Evolutionary conservation across 164 flowering plant species (phyloP).

Genomic region (Sedum album): DNA sequence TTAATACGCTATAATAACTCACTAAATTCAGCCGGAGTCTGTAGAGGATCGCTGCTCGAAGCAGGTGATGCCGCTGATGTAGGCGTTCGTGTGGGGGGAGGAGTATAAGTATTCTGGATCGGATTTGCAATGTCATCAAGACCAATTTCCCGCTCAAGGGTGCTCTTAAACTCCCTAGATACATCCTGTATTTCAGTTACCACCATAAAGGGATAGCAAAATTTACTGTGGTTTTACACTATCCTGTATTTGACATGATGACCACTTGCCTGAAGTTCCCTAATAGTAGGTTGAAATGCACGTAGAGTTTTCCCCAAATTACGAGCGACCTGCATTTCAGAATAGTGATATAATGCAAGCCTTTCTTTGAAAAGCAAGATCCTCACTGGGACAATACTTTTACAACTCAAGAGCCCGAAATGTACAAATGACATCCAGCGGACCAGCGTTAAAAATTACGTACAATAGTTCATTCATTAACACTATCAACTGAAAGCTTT

Average conservation of each 20-base stretch:
- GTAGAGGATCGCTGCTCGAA: slow-evolving; percentile 4
- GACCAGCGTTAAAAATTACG: too few relatives aligned
- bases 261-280: slow-evolving; percentile 77
- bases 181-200: slow-evolving; percentile 52
- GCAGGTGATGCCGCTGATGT: slow-evolving; percentile 21
- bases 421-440: too few relatives aligned
- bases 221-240: neutral
- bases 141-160: slow-evolving; percentile 91
- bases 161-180: slow-evolving; percentile 94
- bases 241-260: neutral
- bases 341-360: neutral
- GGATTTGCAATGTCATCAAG: slow-evolving; percentile 65
- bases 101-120: slow-evolving; percentile 19
- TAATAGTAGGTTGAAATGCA: slow-evolving; percentile 90
- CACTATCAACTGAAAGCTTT: too few relatives aligned
- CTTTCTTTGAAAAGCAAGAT: neutral
- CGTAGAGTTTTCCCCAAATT: slow-evolving; percentile 89
- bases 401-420: too few relatives aligned
- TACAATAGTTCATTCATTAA: too few relatives aligned
- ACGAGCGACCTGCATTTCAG: slow-evolving; percentile 70
- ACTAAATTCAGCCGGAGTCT: neutral
- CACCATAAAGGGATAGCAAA: neutral
- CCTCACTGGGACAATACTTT: neutral
- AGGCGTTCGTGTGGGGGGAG: slow-evolving; percentile 14
- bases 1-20: neutral